Conservation (phyloP, 2,329 filamentous ascomycete species). For the Emmonsia crescens region DNA sequence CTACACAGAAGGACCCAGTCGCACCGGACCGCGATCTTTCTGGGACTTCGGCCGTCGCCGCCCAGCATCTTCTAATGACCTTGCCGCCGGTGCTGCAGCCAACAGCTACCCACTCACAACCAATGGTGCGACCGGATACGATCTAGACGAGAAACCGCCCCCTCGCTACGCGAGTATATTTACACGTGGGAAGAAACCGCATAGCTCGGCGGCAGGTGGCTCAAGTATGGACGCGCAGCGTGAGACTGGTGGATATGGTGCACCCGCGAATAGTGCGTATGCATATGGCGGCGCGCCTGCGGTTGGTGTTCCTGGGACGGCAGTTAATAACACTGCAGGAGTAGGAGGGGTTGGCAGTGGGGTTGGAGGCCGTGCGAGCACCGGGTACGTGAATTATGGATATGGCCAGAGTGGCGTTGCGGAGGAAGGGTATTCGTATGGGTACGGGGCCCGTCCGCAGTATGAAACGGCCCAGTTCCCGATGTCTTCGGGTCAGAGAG, state of each 20-base stretch:
- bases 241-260: background rate
- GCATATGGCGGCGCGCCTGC: background rate
- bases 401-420: slow-evolving; percentile 11
- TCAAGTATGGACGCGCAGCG: background rate
- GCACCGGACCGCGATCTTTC: slow-evolving; percentile 1
- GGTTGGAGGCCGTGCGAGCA: background rate
- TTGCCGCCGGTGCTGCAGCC: background rate
- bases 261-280: background rate
- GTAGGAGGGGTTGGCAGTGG: background rate
- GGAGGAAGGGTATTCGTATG: slow-evolving; percentile 9
- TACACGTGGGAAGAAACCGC: background rate
- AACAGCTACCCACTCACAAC: slow-evolving; percentile 8
- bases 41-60: slow-evolving; percentile 9
- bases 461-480: slow-evolving; percentile 2
- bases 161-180: slow-evolving; percentile 7
- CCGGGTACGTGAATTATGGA: slow-evolving; percentile 5
- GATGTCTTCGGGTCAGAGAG: background rate
- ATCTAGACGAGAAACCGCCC: slow-evolving; percentile 6
- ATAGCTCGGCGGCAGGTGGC: background rate
- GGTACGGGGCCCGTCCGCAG: slow-evolving; percentile 8
- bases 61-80: slow-evolving; percentile 5
- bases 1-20: slow-evolving; percentile 52
- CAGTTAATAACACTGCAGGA: background rate
- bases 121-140: background rate
- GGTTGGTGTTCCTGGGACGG: background rate